Percentiles rank a stretch among this genome's conserved stretches.
phyloP scores from a whole-genome alignment of 2,329 filamentous ascomycete species.

The Fusarium heterosporum region DNA sequence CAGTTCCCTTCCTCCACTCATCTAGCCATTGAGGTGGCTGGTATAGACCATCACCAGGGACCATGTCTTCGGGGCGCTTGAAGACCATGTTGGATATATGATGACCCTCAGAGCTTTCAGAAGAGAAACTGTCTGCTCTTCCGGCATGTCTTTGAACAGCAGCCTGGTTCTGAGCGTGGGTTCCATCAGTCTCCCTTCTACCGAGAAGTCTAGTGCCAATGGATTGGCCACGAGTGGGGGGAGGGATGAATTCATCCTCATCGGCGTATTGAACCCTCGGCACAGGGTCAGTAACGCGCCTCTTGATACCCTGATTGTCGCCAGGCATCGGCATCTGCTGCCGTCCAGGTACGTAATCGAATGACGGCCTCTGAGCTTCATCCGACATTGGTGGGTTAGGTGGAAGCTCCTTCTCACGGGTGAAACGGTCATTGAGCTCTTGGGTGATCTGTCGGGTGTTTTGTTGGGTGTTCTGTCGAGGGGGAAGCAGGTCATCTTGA shows the following conservation, averaged over 20 bases:
- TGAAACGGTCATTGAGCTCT: constrained; percentile 44
- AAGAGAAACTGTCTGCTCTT: constrained; percentile 49
- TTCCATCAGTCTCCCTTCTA: constrained; percentile 10
- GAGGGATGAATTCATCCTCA: constrained; percentile 47
- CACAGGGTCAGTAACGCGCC: constrained; percentile 49
- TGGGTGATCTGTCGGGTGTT: constrained; percentile 28
- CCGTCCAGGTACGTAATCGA: constrained; percentile 25
- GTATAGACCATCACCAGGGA: constrained; percentile 68
- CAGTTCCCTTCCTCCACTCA: constrained; percentile 77
- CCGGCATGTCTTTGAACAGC: constrained; percentile 42
- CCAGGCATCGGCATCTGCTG: constrained; percentile 33
- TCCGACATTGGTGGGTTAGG: constrained; percentile 47
- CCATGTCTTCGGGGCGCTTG: constrained; percentile 56
- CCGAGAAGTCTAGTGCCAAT: constrained; percentile 34
- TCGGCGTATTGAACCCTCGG: constrained; percentile 44
- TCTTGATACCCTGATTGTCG: constrained; percentile 43
- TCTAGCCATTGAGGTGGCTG: constrained; percentile 70
- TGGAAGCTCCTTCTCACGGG: constrained; percentile 52
- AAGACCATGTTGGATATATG: constrained; percentile 57
- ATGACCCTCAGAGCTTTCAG: constrained; percentile 51
- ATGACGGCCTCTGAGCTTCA: constrained; percentile 25
- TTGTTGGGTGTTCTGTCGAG: constrained; percentile 30
- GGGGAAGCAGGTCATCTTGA: constrained; percentile 26
- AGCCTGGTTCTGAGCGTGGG: constrained; percentile 33
- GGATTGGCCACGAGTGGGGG: constrained; percentile 39